A percentile compares a stretch with the other conserved stretches of the same genome.
These are phyloP conservation scores for Metarhizium anisopliae DNA, from an alignment of 2,329 filamentous ascomycete species.

Conservation along the genomic window DNA sequence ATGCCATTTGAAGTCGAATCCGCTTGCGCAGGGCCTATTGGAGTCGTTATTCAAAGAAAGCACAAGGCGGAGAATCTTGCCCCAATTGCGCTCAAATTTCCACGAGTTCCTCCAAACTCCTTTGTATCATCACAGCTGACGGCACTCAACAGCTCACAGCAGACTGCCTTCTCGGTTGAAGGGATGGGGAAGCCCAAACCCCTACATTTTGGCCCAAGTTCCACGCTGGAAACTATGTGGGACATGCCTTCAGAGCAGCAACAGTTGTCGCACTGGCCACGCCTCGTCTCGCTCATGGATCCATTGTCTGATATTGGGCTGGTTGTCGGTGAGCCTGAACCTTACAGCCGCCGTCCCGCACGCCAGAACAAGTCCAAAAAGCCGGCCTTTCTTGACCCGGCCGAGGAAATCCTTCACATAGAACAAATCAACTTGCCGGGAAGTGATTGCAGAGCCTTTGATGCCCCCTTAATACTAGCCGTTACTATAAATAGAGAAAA, in stretches of 20 bases:
- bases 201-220: conserved; percentile 41
- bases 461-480: conserved; percentile 57
- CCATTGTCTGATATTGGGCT: conserved; percentile 80
- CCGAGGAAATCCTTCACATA: conserved; percentile 78
- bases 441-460: conserved; percentile 21
- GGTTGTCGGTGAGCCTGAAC: conserved; percentile 55
- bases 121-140: conserved; percentile 65
- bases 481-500: conserved; percentile 74
- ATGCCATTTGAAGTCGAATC: conserved; percentile 91
- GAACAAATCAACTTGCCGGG: conserved; percentile 56
- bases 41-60: conserved; percentile 80
- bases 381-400: conserved; percentile 55
- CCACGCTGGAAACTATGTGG: conserved; percentile 50
- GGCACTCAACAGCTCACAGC: conserved; percentile 40
- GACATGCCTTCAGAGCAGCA: conserved; percentile 42
- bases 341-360: conserved; percentile 17
- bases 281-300: conserved; percentile 76
- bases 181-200: conserved; percentile 46
- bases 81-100: conserved; percentile 46
- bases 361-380: conserved; percentile 29
- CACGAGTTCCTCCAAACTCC: conserved; percentile 67
- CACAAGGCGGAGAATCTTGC: conserved; percentile 41
- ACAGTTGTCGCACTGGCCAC: conserved; percentile 53
- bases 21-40: conserved; percentile 72
- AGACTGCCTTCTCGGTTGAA: conserved; percentile 47